Base-by-base conservation (phyloP, 108 stramenopile species). In the Stephanodiscus minutulus region DNA sequence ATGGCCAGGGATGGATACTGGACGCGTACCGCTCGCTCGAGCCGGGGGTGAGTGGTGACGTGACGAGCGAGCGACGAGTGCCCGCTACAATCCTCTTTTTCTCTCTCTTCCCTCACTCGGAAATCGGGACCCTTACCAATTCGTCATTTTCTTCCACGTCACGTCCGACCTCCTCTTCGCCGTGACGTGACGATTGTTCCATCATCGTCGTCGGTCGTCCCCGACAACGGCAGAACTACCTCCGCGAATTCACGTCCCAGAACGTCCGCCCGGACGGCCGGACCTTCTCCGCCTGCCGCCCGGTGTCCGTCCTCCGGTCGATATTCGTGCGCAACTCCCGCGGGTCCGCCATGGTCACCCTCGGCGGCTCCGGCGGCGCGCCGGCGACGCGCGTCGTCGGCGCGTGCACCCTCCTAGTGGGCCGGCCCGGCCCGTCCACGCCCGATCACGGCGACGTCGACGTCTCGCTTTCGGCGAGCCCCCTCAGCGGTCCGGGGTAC, bases 191-290 rank as follows among this genome's bases (percentile, higher is more conserved):
- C n/a, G n/a, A n/a, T n/a, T 39, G n/a, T 53, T 25, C 13, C 27
- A 18, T 58, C 36, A 21, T 24, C 11, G 18, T 66, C 15, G 1
- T 53, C 62, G 35, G 18, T 11, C 48, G 18, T 21, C 7, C 5
- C 9, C 43, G 20, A 55, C 18, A 37, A 37, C 47, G 36, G 1
- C 8, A 73, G 82, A 77, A 84, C 61, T 85, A 86, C 57, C 74
- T 89, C 1, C 57, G 70, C 13, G 79, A 75, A 63, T 89, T 86
- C 80, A 87, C 83, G 47, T 39, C 72, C 9, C 58, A 82, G 35
- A 72, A 74, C 29, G 85, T 87, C 22, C 88, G 92, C 35, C 87
- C 90, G 9, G 86, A 89, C 70, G 90, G 88, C 29, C 75, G 92
- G 25, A 63, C 85, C 12, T 86, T 85, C 72, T 24, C 58, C 24